These are phyloP conservation scores for Alternaria novae-zelandiae DNA, from an alignment of 2,329 filamentous ascomycete genomes.

Conservation along the genomic window DNA sequence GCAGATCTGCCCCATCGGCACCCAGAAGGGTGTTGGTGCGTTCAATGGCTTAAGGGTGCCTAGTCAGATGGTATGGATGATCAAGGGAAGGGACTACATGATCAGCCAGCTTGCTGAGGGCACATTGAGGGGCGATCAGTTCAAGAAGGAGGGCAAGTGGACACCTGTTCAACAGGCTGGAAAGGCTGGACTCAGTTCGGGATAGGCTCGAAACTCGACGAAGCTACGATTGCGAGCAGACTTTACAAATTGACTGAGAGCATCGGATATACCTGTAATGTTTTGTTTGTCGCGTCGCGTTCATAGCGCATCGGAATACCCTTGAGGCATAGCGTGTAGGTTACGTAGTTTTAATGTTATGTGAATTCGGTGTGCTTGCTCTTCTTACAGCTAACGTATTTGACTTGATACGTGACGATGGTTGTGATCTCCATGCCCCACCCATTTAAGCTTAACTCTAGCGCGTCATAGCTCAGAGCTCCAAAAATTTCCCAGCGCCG, in stretches of 20 bases:
- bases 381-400: no score
- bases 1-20: conserved; percentile 46
- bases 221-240: not conserved
- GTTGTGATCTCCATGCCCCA: conserved; percentile 11
- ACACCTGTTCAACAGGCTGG: conserved; percentile 33
- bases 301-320: conserved; percentile 3
- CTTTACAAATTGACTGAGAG: not conserved
- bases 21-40: conserved; percentile 47
- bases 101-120: conserved; percentile 30
- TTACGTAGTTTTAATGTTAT: not conserved
- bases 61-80: conserved; percentile 50
- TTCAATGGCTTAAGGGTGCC: conserved; percentile 48
- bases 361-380: not conserved
- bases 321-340: not conserved
- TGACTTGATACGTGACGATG: not conserved
- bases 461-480: conserved; percentile 32
- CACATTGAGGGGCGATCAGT: conserved; percentile 39
- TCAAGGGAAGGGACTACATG: conserved; percentile 55
- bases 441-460: conserved; percentile 24
- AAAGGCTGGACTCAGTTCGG: conserved; percentile 31
- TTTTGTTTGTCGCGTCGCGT: not conserved
- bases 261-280: not conserved
- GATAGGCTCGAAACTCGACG: not conserved
- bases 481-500: conserved; percentile 33
- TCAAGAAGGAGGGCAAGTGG: conserved; percentile 47